Conservation (phyloP, 768 basidiomycete genomes). For the Tephrocybe sp. region DNA sequence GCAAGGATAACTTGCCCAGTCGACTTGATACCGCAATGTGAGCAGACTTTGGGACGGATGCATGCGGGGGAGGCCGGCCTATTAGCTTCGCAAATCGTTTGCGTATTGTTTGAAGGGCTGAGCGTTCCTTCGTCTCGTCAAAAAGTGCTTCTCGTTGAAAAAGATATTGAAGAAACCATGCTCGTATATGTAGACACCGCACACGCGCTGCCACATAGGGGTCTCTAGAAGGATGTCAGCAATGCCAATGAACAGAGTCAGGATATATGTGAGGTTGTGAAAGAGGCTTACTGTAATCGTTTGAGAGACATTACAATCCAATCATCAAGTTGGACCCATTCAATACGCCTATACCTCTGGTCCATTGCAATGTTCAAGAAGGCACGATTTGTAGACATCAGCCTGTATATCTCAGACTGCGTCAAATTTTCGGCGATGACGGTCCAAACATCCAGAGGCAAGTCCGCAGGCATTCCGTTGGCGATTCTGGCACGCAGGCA, state of each 20-base stretch:
- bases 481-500: no score
- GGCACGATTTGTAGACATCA: slow-evolving; percentile 28
- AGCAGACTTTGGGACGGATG: neutral
- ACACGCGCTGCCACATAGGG: slow-evolving; percentile 31
- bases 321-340: slow-evolving; percentile 30
- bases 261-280: no score
- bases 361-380: slow-evolving; percentile 29
- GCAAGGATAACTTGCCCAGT: slow-evolving; percentile 9
- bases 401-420: slow-evolving; percentile 4
- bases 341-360: slow-evolving; percentile 26
- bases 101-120: neutral
- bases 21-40: neutral
- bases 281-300: slow-evolving; percentile 31
- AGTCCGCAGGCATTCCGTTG: slow-evolving; percentile 14
- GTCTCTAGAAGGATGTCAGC: slow-evolving; percentile 18
- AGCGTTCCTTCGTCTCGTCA: neutral
- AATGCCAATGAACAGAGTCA: neutral
- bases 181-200: slow-evolving; percentile 32
- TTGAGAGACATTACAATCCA: slow-evolving; percentile 23
- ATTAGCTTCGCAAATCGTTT: neutral
- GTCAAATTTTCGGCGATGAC: slow-evolving; percentile 22
- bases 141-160: slow-evolving; percentile 18
- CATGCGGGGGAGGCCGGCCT: neutral
- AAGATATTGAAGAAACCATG: slow-evolving; percentile 38
- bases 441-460: slow-evolving; percentile 34